Conservation (phyloP, 2,329 filamentous ascomycete genomes). For the Cytospora schulzeri region DNA sequence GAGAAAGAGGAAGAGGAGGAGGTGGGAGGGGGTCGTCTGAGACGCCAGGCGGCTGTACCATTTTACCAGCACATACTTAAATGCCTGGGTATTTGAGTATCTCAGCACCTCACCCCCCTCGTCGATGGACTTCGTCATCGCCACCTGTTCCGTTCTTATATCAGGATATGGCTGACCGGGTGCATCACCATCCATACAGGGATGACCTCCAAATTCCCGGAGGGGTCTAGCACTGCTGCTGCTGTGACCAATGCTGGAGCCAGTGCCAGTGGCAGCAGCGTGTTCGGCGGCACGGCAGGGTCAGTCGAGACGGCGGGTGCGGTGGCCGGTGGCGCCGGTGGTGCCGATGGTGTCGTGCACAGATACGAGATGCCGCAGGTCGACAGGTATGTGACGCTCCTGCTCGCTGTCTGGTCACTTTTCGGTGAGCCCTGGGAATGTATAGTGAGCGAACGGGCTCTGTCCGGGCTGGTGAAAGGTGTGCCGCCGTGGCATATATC, state of each 20-base stretch:
- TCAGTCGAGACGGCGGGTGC: neutral
- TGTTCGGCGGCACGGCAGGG: slow-evolving; percentile 1
- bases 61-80: neutral
- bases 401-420: neutral
- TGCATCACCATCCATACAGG: neutral
- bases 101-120: neutral
- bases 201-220: slow-evolving; percentile 3
- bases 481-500: neutral
- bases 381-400: slow-evolving; percentile 6
- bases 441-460: neutral
- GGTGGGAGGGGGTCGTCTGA: too few relatives aligned
- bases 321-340: neutral
- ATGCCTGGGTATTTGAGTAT: neutral
- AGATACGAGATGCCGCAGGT: slow-evolving; percentile 2
- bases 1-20: too few relatives aligned
- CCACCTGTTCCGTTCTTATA: neutral
- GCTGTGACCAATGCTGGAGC: neutral
- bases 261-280: neutral
- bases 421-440: neutral
- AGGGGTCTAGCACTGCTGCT: neutral
- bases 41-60: neutral
- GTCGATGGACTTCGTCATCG: neutral
- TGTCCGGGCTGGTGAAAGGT: neutral
- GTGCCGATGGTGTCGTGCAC: neutral
- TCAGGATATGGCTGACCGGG: slow-evolving; percentile 2